Percentiles rank a stretch among this genome's conserved stretches.
Conservation (phyloP, 257 asterid species). For the Plantago ovata region DNA sequence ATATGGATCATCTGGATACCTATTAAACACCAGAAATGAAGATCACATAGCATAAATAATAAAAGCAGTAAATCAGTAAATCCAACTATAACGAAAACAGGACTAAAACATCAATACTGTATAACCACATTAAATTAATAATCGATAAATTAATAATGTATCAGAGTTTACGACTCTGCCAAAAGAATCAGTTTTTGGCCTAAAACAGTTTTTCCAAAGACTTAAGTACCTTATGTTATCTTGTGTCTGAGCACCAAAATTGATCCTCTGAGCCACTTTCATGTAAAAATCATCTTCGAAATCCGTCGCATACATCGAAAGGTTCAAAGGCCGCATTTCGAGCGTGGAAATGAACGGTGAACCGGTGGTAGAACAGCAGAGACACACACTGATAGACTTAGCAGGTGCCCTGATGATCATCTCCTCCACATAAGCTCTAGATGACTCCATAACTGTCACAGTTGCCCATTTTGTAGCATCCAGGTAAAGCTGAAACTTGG, state of each 20-base stretch:
- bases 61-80: neutral
- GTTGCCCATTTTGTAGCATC: conserved; percentile 93
- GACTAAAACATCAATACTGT: neutral
- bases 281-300: conserved; percentile 73
- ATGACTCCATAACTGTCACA: conserved; percentile 63
- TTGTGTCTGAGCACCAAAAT: conserved; percentile 70
- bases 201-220: too few species aligned
- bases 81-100: neutral
- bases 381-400: conserved; percentile 56
- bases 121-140: too few species aligned
- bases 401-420: conserved; percentile 93
- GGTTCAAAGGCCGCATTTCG: conserved; percentile 78
- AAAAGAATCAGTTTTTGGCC: too few species aligned
- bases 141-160: too few species aligned
- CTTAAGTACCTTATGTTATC: conserved; percentile 54
- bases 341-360: conserved; percentile 87
- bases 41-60: conserved; percentile 1
- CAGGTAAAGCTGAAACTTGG: conserved; percentile 81
- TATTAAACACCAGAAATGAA: conserved; percentile 13
- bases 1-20: conserved; percentile 95
- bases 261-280: conserved; percentile 71
- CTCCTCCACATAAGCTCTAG: conserved; percentile 62
- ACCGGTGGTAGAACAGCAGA: conserved; percentile 93
- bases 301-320: conserved; percentile 95
- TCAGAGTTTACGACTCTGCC: too few species aligned